phyloP scores from a whole-genome alignment of 805 yeast species.

The Kodamaea sagamina region DNA sequence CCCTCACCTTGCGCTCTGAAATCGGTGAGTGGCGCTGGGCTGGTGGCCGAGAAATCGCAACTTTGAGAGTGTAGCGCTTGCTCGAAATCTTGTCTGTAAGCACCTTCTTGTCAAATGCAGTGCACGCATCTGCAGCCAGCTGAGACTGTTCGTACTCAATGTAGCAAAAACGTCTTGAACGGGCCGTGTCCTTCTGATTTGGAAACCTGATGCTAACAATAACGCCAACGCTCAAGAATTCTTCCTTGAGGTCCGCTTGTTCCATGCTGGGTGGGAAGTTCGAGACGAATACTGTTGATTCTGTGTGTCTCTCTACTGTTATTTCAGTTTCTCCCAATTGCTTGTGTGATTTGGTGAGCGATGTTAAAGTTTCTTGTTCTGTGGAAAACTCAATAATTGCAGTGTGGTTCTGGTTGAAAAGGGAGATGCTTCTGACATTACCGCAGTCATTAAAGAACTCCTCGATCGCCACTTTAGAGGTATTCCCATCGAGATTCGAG shows the following conservation, averaged over 20 bases:
- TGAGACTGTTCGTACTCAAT: conserved; percentile 52
- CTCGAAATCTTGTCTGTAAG: conserved; percentile 30
- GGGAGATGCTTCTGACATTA: conserved; percentile 37
- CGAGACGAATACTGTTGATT: conserved; percentile 68
- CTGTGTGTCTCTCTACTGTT: conserved; percentile 44
- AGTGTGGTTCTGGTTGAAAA: conserved; percentile 12
- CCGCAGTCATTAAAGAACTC: conserved; percentile 66
- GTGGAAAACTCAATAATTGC: conserved; percentile 63
- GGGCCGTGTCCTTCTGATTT: conserved; percentile 48
- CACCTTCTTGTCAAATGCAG: conserved; percentile 38
- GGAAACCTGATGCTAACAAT: conserved; percentile 64
- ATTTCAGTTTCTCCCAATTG: conserved; percentile 44
- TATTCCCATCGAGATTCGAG: conserved; percentile 43
- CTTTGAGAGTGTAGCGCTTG: conserved; percentile 45
- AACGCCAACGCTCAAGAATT: conserved; percentile 44
- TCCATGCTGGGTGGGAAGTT: conserved; percentile 65
- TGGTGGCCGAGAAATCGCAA: conserved; percentile 63
- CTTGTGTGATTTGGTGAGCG: conserved; percentile 61
- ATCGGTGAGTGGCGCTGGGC: conserved; percentile 46
- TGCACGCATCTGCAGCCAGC: conserved; percentile 48
- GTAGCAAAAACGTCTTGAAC: conserved; percentile 71
- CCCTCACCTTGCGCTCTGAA: conserved; percentile 58
- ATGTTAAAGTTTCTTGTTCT: conserved; percentile 52
- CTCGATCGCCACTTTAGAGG: conserved; percentile 40
- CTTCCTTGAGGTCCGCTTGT: conserved; percentile 34